Evolutionary conservation across 1,139 yeast genomes (phyloP).

Genomic region (Protomyces inundatus): DNA sequence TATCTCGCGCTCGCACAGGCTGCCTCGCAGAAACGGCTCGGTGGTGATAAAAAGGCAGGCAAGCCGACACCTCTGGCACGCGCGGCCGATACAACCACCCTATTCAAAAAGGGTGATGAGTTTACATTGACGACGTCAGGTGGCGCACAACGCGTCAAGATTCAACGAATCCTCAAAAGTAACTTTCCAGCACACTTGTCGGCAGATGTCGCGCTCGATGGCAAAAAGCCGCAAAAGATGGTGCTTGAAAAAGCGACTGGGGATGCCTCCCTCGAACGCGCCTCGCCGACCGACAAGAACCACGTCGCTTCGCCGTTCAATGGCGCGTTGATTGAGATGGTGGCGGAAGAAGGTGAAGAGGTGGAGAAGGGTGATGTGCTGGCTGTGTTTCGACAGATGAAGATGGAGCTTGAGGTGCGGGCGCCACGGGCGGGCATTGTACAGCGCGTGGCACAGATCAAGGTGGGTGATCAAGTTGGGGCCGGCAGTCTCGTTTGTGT

Average conservation of each 20-base stretch:
- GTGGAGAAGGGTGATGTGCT: conserved; percentile 74
- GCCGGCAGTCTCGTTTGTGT: conserved; percentile 85
- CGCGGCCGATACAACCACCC: neutral
- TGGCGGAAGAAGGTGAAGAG: conserved; percentile 71
- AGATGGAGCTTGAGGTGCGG: conserved; percentile 87
- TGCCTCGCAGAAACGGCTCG: neutral
- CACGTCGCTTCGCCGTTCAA: conserved; percentile 73
- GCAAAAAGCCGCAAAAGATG: conserved; percentile 55
- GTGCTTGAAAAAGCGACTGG: conserved; percentile 53
- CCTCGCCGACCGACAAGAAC: conserved; percentile 31
- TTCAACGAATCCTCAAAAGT: conserved; percentile 84
- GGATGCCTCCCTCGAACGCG: conserved; percentile 25
- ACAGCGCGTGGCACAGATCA: conserved; percentile 61
- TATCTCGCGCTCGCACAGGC: neutral
- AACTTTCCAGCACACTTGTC: conserved; percentile 82
- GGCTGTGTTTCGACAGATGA: conserved; percentile 94
- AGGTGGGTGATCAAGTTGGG: conserved; percentile 91
- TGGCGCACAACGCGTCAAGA: conserved; percentile 95
- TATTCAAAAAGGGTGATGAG: conserved; percentile 12
- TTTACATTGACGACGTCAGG: conserved; percentile 70
- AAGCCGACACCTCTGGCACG: neutral
- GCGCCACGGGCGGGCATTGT: conserved; percentile 75
- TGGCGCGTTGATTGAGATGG: conserved; percentile 86
- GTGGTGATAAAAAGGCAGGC: neutral
- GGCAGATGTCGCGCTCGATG: conserved; percentile 76